A percentile compares a stretch with the other conserved stretches of the same genome.
phyloP scores from a whole-genome alignment of 2,329 filamentous ascomycete species.

The Nigrograna mackinnonii region DNA sequence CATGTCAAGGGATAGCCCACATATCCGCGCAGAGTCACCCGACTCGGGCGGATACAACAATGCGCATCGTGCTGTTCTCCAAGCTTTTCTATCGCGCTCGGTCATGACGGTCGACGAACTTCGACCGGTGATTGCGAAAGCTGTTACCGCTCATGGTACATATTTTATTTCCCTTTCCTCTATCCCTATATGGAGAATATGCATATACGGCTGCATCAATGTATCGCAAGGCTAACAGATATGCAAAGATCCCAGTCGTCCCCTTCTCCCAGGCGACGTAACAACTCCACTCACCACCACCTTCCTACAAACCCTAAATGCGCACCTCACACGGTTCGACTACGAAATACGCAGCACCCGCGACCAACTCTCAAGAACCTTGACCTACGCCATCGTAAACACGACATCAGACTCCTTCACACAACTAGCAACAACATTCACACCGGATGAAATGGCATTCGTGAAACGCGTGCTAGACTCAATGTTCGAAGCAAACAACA shows the following conservation, averaged over 20 bases:
- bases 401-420: conserved; percentile 82
- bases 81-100: conserved; percentile 80
- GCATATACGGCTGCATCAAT: background rate
- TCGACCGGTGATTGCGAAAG: conserved; percentile 72
- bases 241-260: conserved; percentile 41
- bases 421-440: conserved; percentile 81
- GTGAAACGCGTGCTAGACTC: conserved; percentile 84
- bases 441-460: conserved; percentile 84
- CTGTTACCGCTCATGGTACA: conserved; percentile 65
- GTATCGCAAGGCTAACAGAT: conserved; percentile 6
- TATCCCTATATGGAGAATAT: background rate
- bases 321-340: conserved; percentile 77
- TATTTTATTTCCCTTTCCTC: conserved; percentile 1
- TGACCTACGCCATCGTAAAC: conserved; percentile 86
- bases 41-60: conserved; percentile 54
- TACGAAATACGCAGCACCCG: conserved; percentile 79
- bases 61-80: conserved; percentile 84
- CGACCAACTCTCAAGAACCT: conserved; percentile 68
- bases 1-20: too few species aligned
- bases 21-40: conserved; percentile 1
- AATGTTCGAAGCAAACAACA: conserved; percentile 92
- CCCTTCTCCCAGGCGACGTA: conserved; percentile 64
- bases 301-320: conserved; percentile 72
- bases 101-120: conserved; percentile 76
- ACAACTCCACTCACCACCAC: conserved; percentile 68